phyloP scores from a whole-genome alignment of 139 green algal genomes.

The Monoraphidium neglectum region DNA sequence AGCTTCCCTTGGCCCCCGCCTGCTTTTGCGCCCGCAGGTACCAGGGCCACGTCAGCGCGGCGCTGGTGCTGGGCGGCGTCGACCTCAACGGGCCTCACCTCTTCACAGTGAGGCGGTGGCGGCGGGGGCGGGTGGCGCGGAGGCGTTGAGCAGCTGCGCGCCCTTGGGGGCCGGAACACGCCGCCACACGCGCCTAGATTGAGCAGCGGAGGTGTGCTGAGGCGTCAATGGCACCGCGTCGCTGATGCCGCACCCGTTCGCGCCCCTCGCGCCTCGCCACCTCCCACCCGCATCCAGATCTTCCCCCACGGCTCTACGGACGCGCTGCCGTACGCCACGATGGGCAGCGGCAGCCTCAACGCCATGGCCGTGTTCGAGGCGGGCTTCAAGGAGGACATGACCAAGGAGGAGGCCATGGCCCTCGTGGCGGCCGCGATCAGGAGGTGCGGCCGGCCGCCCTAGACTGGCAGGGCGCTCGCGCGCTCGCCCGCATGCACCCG shows the following conservation, averaged over 20 bases:
- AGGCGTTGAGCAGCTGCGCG: too few species aligned
- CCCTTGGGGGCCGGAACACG: too few species aligned
- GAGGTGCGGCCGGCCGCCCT: constrained; percentile 3
- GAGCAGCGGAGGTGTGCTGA: too few species aligned
- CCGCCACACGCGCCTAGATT: too few species aligned
- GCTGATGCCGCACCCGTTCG: background rate
- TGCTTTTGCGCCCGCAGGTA: constrained; percentile 76
- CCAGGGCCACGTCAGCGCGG: constrained; percentile 95
- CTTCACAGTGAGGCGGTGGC: constrained; percentile 76
- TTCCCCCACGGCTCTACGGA: constrained; percentile 99
- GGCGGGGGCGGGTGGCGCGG: too few species aligned
- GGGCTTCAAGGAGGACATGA: constrained; percentile 96
- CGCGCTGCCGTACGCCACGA: constrained; percentile 93
- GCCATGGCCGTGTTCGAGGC: constrained; percentile 98
- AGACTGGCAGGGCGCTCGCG: too few species aligned
- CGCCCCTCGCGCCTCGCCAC: background rate
- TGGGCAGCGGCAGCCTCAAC: constrained; percentile 95
- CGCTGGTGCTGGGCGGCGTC: constrained; percentile 94
- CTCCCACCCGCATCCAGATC: constrained; percentile 55
- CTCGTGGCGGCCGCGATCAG: constrained; percentile 80
- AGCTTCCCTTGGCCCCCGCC: too few species aligned
- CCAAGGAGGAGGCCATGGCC: constrained; percentile 78
- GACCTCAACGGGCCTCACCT: constrained; percentile 95
- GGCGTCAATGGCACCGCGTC: background rate
- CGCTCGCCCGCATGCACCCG: too few species aligned